phyloP scores from a whole-genome alignment of 495 filamentous ascomycete species.

The Trichocladium antarcticum region DNA sequence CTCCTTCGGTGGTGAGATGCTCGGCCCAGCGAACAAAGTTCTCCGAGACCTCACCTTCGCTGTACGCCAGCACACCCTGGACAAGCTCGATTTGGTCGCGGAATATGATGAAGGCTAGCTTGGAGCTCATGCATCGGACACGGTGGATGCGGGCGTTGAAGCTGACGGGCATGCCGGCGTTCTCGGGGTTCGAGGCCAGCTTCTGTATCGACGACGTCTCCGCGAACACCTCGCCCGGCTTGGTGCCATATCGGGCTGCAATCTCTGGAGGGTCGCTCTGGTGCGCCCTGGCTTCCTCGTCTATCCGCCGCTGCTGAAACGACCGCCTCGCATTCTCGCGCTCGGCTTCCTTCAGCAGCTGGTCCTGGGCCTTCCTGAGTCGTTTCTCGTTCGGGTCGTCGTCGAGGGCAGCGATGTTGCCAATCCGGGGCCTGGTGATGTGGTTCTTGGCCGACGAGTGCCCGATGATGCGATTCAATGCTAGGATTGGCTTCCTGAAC shows the following conservation, averaged over 20 bases:
- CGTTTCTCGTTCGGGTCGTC: conserved; percentile 39
- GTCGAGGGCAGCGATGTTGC: conserved; percentile 38
- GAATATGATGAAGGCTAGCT: conserved; percentile 80
- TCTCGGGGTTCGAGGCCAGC: conserved; percentile 21
- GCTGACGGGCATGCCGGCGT: conserved; percentile 53
- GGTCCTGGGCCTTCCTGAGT: conserved; percentile 34
- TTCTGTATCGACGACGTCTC: conserved; percentile 17
- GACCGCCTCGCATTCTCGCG: conserved; percentile 43
- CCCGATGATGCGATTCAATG: conserved; percentile 35
- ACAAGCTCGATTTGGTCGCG: conserved; percentile 71
- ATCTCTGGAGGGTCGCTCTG: conserved; percentile 44
- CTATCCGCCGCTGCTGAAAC: conserved; percentile 36
- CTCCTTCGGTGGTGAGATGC: conserved; percentile 64
- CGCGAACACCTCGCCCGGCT: conserved; percentile 25
- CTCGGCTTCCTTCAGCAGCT: conserved; percentile 40
- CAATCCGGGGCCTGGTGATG: conserved; percentile 35
- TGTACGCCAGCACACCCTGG: conserved; percentile 60
- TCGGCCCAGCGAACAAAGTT: conserved; percentile 89
- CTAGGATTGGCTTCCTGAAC: conserved; percentile 34
- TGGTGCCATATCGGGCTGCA: conserved; percentile 49
- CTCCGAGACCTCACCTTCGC: conserved; percentile 46
- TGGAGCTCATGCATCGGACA: conserved; percentile 70
- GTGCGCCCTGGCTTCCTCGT: conserved; percentile 35
- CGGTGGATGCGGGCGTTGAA: conserved; percentile 83
- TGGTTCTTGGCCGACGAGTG: conserved; percentile 37